Conservation (phyloP, 2,329 filamentous ascomycete genomes). For the Diaporthe humulicola region DNA sequence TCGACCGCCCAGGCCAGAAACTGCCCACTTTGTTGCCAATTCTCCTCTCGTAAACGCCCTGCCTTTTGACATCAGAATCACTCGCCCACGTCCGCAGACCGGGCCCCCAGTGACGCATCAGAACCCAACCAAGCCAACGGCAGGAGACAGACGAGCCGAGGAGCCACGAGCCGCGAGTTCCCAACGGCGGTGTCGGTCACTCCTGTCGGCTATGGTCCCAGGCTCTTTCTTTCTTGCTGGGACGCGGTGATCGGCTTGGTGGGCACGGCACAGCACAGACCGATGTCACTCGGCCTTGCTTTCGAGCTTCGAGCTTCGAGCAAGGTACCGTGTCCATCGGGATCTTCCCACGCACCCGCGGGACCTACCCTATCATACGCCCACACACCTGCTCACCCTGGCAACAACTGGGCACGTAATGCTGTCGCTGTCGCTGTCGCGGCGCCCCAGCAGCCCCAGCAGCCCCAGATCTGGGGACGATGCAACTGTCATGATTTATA, state of each 20-base stretch:
- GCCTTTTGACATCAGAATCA: constrained; percentile 19
- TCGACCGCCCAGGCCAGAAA: neutral
- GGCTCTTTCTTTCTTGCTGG: neutral
- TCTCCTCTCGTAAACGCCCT: constrained; percentile 25
- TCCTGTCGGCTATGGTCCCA: neutral
- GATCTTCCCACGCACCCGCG: neutral
- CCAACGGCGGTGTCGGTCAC: constrained; percentile 9
- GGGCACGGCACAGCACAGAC: constrained; percentile 9
- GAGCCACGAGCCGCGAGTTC: too few species aligned
- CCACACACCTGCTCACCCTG: too few species aligned
- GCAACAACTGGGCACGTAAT: neutral
- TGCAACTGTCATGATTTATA: constrained; percentile 20
- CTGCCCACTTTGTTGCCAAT: constrained; percentile 17
- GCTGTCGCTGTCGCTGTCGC: too few species aligned
- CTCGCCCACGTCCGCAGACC: constrained; percentile 4
- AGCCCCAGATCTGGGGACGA: neutral
- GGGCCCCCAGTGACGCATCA: neutral
- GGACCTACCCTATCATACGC: neutral
- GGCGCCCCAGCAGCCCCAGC: too few species aligned
- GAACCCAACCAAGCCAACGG: neutral
- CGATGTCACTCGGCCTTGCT: constrained; percentile 24
- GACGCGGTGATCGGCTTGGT: neutral
- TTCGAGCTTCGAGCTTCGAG: too few species aligned
- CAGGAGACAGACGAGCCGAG: constrained; percentile 2
- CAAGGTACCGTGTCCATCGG: neutral